phyloP scores from a whole-genome alignment of 306 rosid species.

The Clitoria ternatea region DNA sequence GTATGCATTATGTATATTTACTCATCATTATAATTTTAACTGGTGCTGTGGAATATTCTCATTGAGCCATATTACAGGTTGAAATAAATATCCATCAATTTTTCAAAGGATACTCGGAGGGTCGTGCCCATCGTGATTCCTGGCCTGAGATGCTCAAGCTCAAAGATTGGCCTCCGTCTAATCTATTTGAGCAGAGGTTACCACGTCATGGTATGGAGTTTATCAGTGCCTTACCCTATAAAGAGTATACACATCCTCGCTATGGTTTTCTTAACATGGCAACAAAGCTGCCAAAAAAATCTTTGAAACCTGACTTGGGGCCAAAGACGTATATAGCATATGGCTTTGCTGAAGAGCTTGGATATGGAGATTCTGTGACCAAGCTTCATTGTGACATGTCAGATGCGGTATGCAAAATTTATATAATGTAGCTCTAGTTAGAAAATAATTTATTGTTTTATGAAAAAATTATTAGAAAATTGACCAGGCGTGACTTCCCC shows the following conservation, averaged over 20 bases:
- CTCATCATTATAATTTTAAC: background rate
- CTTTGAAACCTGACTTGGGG: constrained; percentile 60
- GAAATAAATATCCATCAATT: constrained; percentile 61
- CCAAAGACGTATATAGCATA: constrained; percentile 73
- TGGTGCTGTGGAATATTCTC: background rate
- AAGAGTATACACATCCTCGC: constrained; percentile 57
- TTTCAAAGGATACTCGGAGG: constrained; percentile 51
- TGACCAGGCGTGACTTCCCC: too few species aligned
- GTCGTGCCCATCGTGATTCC: constrained; percentile 26
- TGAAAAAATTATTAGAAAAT: too few species aligned
- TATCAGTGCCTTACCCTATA: constrained; percentile 48
- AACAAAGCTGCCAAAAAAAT: constrained; percentile 28
- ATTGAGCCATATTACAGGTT: constrained; percentile 33
- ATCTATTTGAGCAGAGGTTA: constrained; percentile 48
- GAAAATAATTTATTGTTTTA: background rate
- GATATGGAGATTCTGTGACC: constrained; percentile 66
- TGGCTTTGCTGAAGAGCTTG: constrained; percentile 61
- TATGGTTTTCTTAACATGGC: constrained; percentile 47
- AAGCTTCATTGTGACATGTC: constrained; percentile 77
- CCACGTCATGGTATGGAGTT: constrained; percentile 66
- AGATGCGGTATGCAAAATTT: constrained; percentile 49
- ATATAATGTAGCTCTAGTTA: background rate
- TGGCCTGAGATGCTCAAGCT: constrained; percentile 72
- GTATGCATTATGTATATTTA: background rate
- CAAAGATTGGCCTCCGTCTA: constrained; percentile 74